These are phyloP conservation scores for Russula griseocarnosa DNA, from an alignment of 768 basidiomycete species.

Conservation along the genomic window DNA sequence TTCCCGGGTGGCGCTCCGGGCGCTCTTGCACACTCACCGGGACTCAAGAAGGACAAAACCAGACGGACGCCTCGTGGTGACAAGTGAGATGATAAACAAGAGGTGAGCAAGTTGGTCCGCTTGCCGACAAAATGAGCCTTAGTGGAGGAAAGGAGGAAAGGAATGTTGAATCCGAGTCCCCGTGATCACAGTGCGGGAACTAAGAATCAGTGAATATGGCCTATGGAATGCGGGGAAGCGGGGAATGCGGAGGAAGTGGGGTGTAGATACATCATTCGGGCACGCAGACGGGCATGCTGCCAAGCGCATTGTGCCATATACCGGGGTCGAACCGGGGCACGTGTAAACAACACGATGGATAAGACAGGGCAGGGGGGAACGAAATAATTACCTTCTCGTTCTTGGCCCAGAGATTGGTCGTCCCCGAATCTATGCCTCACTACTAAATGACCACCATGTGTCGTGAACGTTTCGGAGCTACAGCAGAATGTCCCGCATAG, in stretches of 20 bases:
- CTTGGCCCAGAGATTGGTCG: neutral
- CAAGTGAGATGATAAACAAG: neutral
- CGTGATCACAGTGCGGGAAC: neutral
- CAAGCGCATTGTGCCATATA: constrained; percentile 6
- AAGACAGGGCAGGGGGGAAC: constrained; percentile 4
- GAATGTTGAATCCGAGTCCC: neutral
- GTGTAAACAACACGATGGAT: neutral
- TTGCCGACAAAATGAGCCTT: neutral
- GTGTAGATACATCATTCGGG: constrained; percentile 1
- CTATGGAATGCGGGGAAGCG: constrained; percentile 13
- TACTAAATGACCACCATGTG: neutral
- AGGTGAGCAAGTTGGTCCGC: neutral
- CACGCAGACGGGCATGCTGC: neutral
- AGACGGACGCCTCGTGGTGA: constrained; percentile 5
- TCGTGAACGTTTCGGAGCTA: constrained; percentile 1
- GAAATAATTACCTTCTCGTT: constrained; percentile 5
- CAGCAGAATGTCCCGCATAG: neutral
- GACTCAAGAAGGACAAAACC: neutral
- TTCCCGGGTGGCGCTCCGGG: neutral
- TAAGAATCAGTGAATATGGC: neutral
- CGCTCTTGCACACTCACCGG: too few relatives aligned
- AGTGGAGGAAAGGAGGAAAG: neutral
- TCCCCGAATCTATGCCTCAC: neutral
- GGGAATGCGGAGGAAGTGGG: constrained; percentile 8
- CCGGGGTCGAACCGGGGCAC: neutral